These are phyloP conservation scores for Penicillium cataractarum DNA, from an alignment of 495 filamentous ascomycete genomes.

Conservation along the genomic window DNA sequence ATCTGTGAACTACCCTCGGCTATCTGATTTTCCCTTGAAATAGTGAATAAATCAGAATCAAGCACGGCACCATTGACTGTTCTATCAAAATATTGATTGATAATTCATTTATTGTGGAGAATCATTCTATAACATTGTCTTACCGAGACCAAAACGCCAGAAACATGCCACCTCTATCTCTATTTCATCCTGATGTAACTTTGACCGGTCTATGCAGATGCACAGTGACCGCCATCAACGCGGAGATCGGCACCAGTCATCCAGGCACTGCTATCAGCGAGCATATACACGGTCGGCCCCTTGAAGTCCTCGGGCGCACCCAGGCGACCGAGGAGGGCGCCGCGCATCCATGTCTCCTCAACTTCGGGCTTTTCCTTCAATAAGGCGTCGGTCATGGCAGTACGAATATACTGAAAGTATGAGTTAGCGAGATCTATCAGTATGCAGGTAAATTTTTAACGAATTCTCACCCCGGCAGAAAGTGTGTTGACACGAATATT, in stretches of 20 bases:
- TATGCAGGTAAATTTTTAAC: background rate
- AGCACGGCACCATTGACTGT: background rate
- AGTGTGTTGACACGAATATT: constrained; percentile 45
- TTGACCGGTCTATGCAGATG: constrained; percentile 29
- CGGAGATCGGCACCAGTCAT: constrained; percentile 46
- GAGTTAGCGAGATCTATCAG: constrained; percentile 24
- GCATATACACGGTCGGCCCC: constrained; percentile 46
- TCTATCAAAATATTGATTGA: background rate
- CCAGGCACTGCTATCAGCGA: constrained; percentile 45
- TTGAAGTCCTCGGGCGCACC: constrained; percentile 46
- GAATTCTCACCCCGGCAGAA: constrained; percentile 44
- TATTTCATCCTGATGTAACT: constrained; percentile 19
- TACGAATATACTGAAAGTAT: constrained; percentile 38
- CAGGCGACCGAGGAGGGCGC: constrained; percentile 43
- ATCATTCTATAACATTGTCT: background rate
- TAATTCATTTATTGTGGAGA: background rate
- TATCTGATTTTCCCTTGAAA: constrained; percentile 8
- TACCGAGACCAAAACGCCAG: constrained; percentile 17
- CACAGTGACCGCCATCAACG: constrained; percentile 47
- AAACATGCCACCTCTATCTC: constrained; percentile 18
- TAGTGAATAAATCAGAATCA: background rate
- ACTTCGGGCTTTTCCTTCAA: constrained; percentile 62
- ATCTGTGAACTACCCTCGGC: constrained; percentile 17
- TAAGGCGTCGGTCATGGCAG: constrained; percentile 42
- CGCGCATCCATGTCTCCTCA: constrained; percentile 41